Conservation (phyloP, 2,329 filamentous ascomycete genomes). For the Apiospora rasikravindrae region DNA sequence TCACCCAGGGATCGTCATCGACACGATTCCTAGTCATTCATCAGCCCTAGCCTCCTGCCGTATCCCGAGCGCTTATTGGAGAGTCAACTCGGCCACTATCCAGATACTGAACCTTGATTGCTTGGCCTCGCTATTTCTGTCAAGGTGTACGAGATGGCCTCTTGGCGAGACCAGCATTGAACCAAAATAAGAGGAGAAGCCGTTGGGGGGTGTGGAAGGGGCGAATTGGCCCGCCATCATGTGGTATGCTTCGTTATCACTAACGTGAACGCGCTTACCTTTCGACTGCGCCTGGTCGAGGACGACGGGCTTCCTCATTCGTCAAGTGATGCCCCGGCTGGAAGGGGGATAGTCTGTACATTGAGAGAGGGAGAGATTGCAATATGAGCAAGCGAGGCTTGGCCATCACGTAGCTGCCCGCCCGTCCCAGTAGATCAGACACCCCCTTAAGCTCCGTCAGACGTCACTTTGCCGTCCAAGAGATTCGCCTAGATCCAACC, state of each 20-base stretch:
- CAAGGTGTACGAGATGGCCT: too few species aligned
- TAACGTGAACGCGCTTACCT: too few species aligned
- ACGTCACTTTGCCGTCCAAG: background rate
- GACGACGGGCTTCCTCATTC: background rate
- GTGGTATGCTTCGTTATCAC: background rate
- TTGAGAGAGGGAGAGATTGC: background rate
- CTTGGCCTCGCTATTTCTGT: too few species aligned
- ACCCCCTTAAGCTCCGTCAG: background rate
- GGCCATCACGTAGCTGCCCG: background rate
- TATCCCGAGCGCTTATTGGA: background rate
- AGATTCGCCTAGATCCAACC: conserved; percentile 12
- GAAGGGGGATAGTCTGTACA: background rate
- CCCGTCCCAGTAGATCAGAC: background rate
- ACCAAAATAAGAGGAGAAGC: background rate
- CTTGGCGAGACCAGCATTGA: background rate
- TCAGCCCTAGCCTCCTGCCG: background rate
- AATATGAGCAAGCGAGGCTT: background rate
- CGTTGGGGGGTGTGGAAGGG: background rate
- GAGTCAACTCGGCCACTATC: background rate
- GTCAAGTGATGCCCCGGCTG: background rate
- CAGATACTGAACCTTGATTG: too few species aligned
- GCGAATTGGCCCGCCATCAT: background rate
- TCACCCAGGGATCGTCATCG: background rate
- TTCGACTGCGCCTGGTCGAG: background rate
- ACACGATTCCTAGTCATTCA: background rate